These are phyloP conservation scores for Penicillium lividum DNA, from an alignment of 495 filamentous ascomycete genomes.

Conservation along the genomic window DNA sequence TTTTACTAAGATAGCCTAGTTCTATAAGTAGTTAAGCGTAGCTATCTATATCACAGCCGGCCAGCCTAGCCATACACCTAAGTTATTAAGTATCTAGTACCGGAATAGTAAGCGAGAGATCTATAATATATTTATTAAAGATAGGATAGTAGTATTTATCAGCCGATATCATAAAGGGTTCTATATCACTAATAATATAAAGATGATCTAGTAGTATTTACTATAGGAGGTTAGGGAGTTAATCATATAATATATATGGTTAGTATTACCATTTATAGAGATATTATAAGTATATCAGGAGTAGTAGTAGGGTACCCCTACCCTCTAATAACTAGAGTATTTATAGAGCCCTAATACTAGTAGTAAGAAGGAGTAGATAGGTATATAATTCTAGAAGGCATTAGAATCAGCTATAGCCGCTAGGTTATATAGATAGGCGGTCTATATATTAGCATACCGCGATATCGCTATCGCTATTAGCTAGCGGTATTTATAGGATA, in stretches of 20 bases:
- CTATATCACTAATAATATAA: background rate
- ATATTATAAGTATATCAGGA: background rate
- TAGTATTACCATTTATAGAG: conserved; percentile 1
- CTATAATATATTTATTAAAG: background rate
- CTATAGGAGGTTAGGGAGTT: background rate
- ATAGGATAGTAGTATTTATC: background rate
- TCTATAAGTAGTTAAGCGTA: background rate
- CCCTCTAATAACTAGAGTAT: background rate
- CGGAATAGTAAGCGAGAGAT: background rate
- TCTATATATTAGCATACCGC: background rate
- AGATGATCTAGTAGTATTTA: background rate
- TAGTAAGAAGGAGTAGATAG: background rate
- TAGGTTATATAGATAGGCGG: background rate
- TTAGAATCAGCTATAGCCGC: background rate
- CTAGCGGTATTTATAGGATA: background rate
- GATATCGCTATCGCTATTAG: background rate
- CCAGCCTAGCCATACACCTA: background rate
- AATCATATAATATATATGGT: background rate
- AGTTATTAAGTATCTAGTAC: background rate
- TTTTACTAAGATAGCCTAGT: background rate
- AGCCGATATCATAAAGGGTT: background rate
- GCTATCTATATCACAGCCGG: background rate
- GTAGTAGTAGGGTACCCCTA: background rate
- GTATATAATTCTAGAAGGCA: background rate
- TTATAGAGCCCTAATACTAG: background rate